Conservation (phyloP, 495 filamentous ascomycete species). For the Schizothecium vesticola region DNA sequence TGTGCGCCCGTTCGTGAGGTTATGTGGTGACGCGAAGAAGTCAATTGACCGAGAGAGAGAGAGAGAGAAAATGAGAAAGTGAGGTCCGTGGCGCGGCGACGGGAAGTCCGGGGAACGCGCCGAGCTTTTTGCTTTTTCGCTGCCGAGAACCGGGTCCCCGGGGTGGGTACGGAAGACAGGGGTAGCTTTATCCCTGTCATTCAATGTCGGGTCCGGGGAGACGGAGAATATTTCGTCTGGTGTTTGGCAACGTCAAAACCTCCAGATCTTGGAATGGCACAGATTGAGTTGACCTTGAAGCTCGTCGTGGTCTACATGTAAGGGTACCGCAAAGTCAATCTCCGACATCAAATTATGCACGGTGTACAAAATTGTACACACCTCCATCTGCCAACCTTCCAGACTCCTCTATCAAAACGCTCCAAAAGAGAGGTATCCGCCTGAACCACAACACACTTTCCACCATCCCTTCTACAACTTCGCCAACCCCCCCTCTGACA, state of each 20-base stretch:
- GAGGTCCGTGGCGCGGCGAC: not conserved
- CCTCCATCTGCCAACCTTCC: constrained; percentile 13
- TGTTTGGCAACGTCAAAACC: not conserved
- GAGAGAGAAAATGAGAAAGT: not conserved
- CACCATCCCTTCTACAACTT: not conserved
- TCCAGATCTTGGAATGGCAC: not conserved
- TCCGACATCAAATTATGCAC: not conserved
- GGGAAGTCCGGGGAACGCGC: not conserved
- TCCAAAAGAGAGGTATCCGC: not conserved
- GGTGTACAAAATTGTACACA: not conserved
- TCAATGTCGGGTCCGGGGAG: not conserved
- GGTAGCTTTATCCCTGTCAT: not conserved
- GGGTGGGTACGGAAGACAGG: not conserved
- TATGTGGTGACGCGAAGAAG: not conserved
- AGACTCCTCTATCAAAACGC: constrained; percentile 30
- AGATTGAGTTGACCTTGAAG: no score
- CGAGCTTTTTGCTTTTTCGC: not conserved
- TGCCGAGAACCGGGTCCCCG: not conserved
- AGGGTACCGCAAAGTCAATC: no score
- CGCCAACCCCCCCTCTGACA: not conserved
- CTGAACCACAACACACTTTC: not conserved
- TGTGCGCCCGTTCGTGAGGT: not conserved
- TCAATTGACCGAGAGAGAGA: not conserved
- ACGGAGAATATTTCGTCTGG: not conserved
- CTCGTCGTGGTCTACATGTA: no score